These are phyloP conservation scores for Penicillium sp. DNA, from an alignment of 2,329 filamentous ascomycete species.

Conservation along the genomic window DNA sequence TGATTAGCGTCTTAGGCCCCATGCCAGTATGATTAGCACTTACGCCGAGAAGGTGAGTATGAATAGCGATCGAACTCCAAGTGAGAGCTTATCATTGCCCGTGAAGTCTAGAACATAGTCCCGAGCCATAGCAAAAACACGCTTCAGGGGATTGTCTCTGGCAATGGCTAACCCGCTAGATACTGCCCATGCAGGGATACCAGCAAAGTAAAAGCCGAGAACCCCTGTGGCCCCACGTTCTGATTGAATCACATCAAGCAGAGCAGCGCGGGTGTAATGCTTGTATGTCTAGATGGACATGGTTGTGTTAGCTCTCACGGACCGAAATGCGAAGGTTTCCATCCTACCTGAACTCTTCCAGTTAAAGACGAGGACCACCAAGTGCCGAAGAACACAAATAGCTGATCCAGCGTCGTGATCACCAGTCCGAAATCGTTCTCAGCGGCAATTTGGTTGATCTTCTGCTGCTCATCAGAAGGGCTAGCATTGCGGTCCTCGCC, in stretches of 20 bases:
- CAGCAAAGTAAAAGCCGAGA: conserved; percentile 48
- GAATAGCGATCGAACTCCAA: conserved; percentile 36
- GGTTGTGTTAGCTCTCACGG: neutral
- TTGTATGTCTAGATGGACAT: conserved; percentile 43
- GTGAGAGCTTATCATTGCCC: conserved; percentile 35
- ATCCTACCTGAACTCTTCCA: conserved; percentile 47
- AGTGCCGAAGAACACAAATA: conserved; percentile 48
- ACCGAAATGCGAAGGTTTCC: neutral
- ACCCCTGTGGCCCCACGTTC: conserved; percentile 45
- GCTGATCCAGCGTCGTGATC: conserved; percentile 49
- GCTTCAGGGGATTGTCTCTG: conserved; percentile 47
- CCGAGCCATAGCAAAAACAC: conserved; percentile 39
- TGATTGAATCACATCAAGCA: conserved; percentile 45
- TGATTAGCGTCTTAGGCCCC: conserved; percentile 25
- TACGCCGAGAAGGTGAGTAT: conserved; percentile 39
- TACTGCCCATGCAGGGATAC: conserved; percentile 48
- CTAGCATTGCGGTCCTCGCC: conserved; percentile 46
- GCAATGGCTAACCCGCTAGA: conserved; percentile 47
- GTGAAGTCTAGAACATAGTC: conserved; percentile 33
- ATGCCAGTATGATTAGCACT: conserved; percentile 19
- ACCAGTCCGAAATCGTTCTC: conserved; percentile 54
- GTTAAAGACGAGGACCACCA: conserved; percentile 51
- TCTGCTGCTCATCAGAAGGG: conserved; percentile 46
- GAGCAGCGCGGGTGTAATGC: conserved; percentile 44
- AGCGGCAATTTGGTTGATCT: conserved; percentile 44